These are phyloP conservation scores for Heterobasidion occidentale DNA, from an alignment of 1,284 basidiomycete species.

Conservation along the genomic window DNA sequence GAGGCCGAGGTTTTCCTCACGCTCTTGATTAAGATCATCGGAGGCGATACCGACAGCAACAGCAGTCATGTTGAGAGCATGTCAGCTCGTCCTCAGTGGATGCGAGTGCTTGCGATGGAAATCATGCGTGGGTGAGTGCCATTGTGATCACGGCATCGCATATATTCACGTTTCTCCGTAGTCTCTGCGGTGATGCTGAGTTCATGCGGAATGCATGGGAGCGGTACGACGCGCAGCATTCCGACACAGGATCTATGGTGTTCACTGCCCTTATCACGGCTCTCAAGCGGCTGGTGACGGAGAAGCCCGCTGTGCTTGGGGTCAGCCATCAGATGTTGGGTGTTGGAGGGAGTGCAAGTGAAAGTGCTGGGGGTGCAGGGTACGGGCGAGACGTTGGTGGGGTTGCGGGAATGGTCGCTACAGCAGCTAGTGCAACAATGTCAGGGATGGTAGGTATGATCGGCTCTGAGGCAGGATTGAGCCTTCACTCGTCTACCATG, in stretches of 20 bases:
- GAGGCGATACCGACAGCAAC: conserved; percentile 49
- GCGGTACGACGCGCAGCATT: conserved; percentile 65
- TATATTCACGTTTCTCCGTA: conserved; percentile 11
- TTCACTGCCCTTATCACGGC: conserved; percentile 78
- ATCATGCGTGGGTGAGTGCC: conserved; percentile 71
- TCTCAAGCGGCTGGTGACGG: conserved; percentile 78
- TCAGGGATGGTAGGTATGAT: conserved; percentile 70
- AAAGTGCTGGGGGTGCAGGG: conserved; percentile 19
- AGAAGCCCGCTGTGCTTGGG: conserved; percentile 81
- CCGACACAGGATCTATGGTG: conserved; percentile 28
- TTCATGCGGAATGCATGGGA: conserved; percentile 78
- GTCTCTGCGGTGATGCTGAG: conserved; percentile 78
- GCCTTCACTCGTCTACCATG: conserved; percentile 65
- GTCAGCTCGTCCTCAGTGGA: conserved; percentile 64
- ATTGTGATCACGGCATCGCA: background rate
- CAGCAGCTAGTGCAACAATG: conserved; percentile 74
- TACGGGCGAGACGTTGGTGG: conserved; percentile 60
- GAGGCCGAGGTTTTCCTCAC: conserved; percentile 84
- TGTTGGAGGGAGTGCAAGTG: conserved; percentile 45
- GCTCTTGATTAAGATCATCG: conserved; percentile 72
- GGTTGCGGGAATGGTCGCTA: conserved; percentile 78
- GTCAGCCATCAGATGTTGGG: conserved; percentile 76
- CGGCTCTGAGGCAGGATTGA: conserved; percentile 58
- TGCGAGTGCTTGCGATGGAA: conserved; percentile 86
- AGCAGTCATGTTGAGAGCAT: conserved; percentile 26